phyloP scores from a whole-genome alignment of 768 basidiomycete genomes.

The Lactarius quietus region DNA sequence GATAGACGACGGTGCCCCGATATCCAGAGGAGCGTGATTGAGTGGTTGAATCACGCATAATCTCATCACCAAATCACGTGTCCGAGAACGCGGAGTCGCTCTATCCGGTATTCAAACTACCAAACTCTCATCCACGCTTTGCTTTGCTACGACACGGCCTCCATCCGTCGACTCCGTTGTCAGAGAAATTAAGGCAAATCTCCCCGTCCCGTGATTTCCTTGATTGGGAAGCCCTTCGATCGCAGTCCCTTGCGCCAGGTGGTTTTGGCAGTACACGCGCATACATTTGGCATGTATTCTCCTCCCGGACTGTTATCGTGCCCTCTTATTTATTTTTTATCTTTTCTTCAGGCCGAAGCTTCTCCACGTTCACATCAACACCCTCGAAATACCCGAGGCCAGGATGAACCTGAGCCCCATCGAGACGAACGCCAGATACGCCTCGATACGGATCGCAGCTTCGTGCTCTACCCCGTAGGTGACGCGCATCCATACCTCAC shows the following conservation, averaged over 20 bases:
- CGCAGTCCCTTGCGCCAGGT: conserved; percentile 50
- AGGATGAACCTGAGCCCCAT: conserved; percentile 50
- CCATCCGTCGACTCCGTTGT: not conserved
- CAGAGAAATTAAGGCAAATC: conserved; percentile 1
- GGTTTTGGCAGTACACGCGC: conserved; percentile 59
- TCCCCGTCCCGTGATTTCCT: conserved; percentile 4
- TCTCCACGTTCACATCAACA: conserved; percentile 33
- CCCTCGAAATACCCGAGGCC: not conserved
- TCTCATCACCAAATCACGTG: not conserved
- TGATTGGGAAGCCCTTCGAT: conserved; percentile 47
- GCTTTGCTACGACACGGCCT: too few relatives aligned
- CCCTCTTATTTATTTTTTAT: conserved; percentile 21
- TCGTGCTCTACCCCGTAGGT: conserved; percentile 89
- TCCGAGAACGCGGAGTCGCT: not conserved
- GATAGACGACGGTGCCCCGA: too few relatives aligned
- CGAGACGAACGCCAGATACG: conserved; percentile 82
- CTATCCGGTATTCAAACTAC: not conserved
- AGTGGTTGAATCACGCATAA: not conserved
- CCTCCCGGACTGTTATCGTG: conserved; percentile 13
- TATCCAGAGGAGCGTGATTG: not conserved
- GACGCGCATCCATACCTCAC: conserved; percentile 13
- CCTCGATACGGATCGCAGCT: conserved; percentile 89
- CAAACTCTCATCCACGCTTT: not conserved
- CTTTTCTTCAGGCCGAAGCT: conserved; percentile 37
- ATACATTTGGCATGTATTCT: conserved; percentile 49